These are phyloP conservation scores for Paramarasmius palmivorus DNA, from an alignment of 1,284 basidiomycete species.

Conservation along the genomic window DNA sequence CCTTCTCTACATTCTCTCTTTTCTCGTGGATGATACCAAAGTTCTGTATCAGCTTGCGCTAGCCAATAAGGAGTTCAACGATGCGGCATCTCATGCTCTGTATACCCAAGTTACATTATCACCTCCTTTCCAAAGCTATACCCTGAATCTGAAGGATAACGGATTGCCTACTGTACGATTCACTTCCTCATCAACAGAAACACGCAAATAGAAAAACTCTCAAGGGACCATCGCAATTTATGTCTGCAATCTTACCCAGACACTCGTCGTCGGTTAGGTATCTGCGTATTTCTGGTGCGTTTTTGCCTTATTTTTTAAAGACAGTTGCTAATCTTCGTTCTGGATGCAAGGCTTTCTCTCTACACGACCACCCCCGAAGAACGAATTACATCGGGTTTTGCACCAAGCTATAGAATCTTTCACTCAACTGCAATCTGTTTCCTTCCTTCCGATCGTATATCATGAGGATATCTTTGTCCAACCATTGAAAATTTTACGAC, in stretches of 20 bases:
- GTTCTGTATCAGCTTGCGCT: slow-evolving; percentile 7
- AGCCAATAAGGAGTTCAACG: slow-evolving; percentile 7
- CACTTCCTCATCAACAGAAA: not conserved
- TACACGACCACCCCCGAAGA: not conserved
- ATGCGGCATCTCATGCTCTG: slow-evolving; percentile 2
- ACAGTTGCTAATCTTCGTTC: not conserved
- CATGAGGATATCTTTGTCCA: not conserved
- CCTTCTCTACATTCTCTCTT: too few species aligned
- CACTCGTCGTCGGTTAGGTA: not conserved
- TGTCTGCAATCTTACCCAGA: not conserved
- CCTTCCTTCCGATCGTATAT: not conserved
- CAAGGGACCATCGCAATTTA: not conserved
- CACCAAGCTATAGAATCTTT: slow-evolving; percentile 2
- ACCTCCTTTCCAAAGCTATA: not conserved
- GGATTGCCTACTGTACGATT: slow-evolving; percentile 1
- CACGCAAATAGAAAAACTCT: slow-evolving; percentile 1
- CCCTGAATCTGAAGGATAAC: not conserved
- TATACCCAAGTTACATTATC: not conserved
- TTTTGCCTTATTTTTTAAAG: not conserved
- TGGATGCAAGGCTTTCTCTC: not conserved
- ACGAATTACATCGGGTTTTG: slow-evolving; percentile 1
- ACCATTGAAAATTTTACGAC: not conserved
- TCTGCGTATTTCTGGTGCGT: not conserved
- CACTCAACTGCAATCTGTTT: not conserved
- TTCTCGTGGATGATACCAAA: not conserved